Evolutionary conservation across 805 yeast genomes (phyloP).

Genomic region (Lachancea waltii): DNA sequence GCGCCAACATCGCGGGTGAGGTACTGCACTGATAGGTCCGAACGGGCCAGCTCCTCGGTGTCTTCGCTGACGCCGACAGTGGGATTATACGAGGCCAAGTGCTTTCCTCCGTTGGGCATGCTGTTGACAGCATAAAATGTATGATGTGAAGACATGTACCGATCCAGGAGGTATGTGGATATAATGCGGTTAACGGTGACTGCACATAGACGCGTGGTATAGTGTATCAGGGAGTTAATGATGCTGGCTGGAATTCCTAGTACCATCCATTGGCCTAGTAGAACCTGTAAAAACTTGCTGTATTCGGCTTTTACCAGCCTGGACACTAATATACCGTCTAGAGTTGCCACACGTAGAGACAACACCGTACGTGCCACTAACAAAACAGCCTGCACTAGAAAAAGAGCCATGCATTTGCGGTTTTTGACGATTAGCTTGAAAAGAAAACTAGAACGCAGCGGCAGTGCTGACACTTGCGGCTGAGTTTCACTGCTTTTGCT

Average conservation of each 20-base stretch:
- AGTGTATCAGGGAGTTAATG: slow-evolving; percentile 62
- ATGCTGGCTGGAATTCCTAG: slow-evolving; percentile 83
- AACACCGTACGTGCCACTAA: slow-evolving; percentile 63
- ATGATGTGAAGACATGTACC: slow-evolving; percentile 57
- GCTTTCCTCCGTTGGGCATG: slow-evolving; percentile 4
- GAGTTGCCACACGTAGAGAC: slow-evolving; percentile 73
- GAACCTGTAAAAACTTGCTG: slow-evolving; percentile 51
- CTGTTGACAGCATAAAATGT: slow-evolving; percentile 30
- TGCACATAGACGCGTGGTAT: slow-evolving; percentile 52
- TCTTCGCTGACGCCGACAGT: slow-evolving; percentile 2
- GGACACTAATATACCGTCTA: slow-evolving; percentile 83
- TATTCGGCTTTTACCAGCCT: slow-evolving; percentile 68
- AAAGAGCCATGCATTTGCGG: slow-evolving; percentile 26
- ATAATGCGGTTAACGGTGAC: slow-evolving; percentile 56
- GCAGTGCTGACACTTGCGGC: too few relatives aligned
- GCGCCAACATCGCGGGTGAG: slow-evolving; percentile 73
- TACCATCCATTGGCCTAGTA: slow-evolving; percentile 67
- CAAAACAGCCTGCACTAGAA: slow-evolving; percentile 50
- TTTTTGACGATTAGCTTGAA: slow-evolving; percentile 22
- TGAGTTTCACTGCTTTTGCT: too few relatives aligned
- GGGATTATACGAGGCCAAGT: slow-evolving; percentile 1
- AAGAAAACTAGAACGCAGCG: slow-evolving; percentile 26
- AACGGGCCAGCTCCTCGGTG: slow-evolving; percentile 10
- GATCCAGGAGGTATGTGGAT: slow-evolving; percentile 56
- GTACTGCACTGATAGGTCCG: slow-evolving; percentile 15